Conservation (phyloP, 1,284 basidiomycete species). For the Microbotryum silenes-acaulis region DNA sequence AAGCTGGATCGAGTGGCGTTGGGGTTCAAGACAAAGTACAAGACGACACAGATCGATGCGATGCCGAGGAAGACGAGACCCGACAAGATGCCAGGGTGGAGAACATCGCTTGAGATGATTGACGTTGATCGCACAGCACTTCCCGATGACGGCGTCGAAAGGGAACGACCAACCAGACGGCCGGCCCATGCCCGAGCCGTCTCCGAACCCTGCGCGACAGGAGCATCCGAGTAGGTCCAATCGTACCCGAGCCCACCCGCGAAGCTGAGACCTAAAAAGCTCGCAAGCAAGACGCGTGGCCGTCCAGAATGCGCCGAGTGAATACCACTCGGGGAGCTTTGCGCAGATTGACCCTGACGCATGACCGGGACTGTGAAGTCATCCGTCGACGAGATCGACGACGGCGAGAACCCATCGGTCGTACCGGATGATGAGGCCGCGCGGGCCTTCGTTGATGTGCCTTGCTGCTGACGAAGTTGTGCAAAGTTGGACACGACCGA, state of each 20-base stretch:
- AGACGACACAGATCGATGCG: slow-evolving; percentile 9
- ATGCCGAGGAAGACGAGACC: slow-evolving; percentile 25
- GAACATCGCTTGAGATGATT: slow-evolving; percentile 1
- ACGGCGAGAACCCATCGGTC: slow-evolving; percentile 17
- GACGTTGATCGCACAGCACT: neutral
- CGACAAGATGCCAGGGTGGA: slow-evolving; percentile 19
- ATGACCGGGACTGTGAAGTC: slow-evolving; percentile 3
- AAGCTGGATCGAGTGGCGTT: neutral
- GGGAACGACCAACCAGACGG: slow-evolving; percentile 15
- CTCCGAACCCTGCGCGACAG: neutral
- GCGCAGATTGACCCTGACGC: neutral
- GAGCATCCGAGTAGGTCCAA: slow-evolving; percentile 3
- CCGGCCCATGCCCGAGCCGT: slow-evolving; percentile 19
- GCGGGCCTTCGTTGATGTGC: neutral
- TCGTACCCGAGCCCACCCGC: slow-evolving; percentile 28
- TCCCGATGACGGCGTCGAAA: neutral
- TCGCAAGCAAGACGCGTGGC: slow-evolving; percentile 24
- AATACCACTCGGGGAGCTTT: neutral
- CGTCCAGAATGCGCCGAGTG: neutral
- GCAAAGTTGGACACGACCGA: neutral
- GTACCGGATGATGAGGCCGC: neutral
- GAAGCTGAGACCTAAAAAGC: slow-evolving; percentile 28
- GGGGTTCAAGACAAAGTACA: slow-evolving; percentile 15
- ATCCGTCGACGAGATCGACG: slow-evolving; percentile 14
- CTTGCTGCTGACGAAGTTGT: slow-evolving; percentile 6